These are phyloP conservation scores for Helianthus annuus DNA, from an alignment of 129 eudicot genomes.

Conservation along the genomic window DNA sequence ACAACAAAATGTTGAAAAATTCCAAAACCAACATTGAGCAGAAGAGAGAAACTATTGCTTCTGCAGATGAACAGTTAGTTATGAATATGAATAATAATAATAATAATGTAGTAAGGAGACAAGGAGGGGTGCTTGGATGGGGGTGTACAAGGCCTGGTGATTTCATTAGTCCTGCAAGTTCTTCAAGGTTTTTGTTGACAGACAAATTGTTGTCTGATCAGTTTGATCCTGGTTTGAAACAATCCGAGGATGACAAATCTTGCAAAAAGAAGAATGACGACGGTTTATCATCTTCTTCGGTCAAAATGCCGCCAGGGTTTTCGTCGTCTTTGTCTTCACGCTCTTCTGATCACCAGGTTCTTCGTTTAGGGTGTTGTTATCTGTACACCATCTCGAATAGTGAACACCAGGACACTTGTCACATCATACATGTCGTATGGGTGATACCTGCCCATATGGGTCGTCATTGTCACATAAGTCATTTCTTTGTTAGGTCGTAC, in stretches of 20 bases:
- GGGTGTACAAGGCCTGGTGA: slow-evolving; percentile 42
- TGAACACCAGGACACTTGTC: too few relatives aligned
- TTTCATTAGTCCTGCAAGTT: slow-evolving; percentile 66
- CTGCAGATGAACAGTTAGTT: slow-evolving; percentile 6
- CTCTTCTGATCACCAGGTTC: slow-evolving; percentile 51
- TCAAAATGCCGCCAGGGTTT: slow-evolving; percentile 23
- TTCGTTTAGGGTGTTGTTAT: neutral
- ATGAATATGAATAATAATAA: neutral
- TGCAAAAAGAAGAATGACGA: slow-evolving; percentile 9
- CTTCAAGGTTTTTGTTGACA: slow-evolving; percentile 68
- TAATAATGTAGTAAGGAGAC: neutral
- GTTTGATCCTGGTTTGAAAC: slow-evolving; percentile 50
- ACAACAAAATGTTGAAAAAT: neutral
- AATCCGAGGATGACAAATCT: slow-evolving; percentile 10
- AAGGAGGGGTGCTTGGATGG: slow-evolving; percentile 35
- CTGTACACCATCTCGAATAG: too few relatives aligned
- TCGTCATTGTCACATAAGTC: too few relatives aligned
- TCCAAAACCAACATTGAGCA: slow-evolving; percentile 12
- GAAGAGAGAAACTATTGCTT: slow-evolving; percentile 9
- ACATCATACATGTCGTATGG: too few relatives aligned
- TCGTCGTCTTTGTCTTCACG: slow-evolving; percentile 32
- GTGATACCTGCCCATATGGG: too few relatives aligned
- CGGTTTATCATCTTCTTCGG: slow-evolving; percentile 25
- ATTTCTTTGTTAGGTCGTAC: too few relatives aligned
- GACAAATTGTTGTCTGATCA: slow-evolving; percentile 39